Percentiles rank a stretch among this genome's conserved stretches.
Conservation (phyloP, 495 filamentous ascomycete species). For the Penicillium angulare region DNA sequence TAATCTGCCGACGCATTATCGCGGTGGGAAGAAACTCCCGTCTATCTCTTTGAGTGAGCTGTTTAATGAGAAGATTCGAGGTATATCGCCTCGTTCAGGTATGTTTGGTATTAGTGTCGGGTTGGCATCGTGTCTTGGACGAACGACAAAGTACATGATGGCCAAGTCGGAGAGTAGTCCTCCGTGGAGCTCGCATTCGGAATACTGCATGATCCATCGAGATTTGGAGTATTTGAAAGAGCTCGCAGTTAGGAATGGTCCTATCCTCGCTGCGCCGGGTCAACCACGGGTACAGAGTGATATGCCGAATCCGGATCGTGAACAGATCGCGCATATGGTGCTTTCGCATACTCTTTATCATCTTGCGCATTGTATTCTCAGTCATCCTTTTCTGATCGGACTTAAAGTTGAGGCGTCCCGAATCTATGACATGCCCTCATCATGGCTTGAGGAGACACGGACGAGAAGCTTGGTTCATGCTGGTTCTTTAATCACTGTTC, state of each 20-base stretch:
- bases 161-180: slow-evolving; percentile 4
- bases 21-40: background rate
- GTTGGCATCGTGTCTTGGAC: slow-evolving; percentile 17
- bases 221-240: slow-evolving; percentile 25
- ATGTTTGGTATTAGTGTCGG: slow-evolving; percentile 20
- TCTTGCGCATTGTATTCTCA: slow-evolving; percentile 27
- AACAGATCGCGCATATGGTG: slow-evolving; percentile 23
- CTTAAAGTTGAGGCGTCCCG: slow-evolving; percentile 7
- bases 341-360: slow-evolving; percentile 27
- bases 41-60: slow-evolving; percentile 8
- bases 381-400: slow-evolving; percentile 27
- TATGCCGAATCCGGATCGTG: slow-evolving; percentile 10
- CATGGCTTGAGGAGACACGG: slow-evolving; percentile 14
- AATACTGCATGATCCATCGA: slow-evolving; percentile 16
- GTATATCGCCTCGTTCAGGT: slow-evolving; percentile 1
- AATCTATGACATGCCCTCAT: slow-evolving; percentile 5
- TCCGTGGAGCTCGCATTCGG: slow-evolving; percentile 24
- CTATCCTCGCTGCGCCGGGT: slow-evolving; percentile 5
- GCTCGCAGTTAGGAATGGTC: slow-evolving; percentile 13
- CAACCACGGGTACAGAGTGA: slow-evolving; percentile 3
- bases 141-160: slow-evolving; percentile 27
- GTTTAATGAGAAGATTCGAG: slow-evolving; percentile 3
- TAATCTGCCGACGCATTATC: slow-evolving; percentile 16
- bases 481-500: slow-evolving; percentile 13
- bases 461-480: slow-evolving; percentile 12